Percentiles rank a stretch among this genome's conserved stretches.
These are phyloP conservation scores for Irpex lacteus DNA, from an alignment of 1,284 basidiomycete genomes.

Conservation along the genomic window DNA sequence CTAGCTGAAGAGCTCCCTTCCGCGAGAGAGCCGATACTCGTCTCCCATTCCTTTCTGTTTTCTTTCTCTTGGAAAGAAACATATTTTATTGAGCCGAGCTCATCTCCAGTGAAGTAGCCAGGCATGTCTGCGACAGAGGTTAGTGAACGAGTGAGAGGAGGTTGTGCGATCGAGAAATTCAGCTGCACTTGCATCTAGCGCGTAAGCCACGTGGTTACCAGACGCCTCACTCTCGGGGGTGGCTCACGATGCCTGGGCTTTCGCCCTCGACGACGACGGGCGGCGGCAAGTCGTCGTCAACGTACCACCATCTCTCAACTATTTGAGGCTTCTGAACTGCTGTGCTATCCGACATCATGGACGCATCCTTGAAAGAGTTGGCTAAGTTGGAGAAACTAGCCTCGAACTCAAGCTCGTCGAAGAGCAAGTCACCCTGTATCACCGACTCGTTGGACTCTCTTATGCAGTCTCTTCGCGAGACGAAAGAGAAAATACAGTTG, in stretches of 20 bases:
- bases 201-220: not conserved
- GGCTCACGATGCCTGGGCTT: not conserved
- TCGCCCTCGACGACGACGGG: not conserved
- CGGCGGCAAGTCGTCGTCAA: not conserved
- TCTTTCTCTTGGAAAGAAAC: slow-evolving; percentile 37
- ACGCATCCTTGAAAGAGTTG: slow-evolving; percentile 70
- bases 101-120: slow-evolving; percentile 69
- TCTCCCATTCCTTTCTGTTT: slow-evolving; percentile 24
- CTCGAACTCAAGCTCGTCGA: slow-evolving; percentile 36
- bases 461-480: slow-evolving; percentile 57
- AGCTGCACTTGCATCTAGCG: not conserved
- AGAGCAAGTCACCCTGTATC: slow-evolving; percentile 56
- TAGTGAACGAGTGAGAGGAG: not conserved
- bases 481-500: slow-evolving; percentile 51
- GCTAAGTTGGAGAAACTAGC: slow-evolving; percentile 67
- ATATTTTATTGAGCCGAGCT: slow-evolving; percentile 68
- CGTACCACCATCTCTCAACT: not conserved
- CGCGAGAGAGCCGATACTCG: slow-evolving; percentile 33
- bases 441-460: slow-evolving; percentile 68
- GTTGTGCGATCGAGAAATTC: slow-evolving; percentile 1
- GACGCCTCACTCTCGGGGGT: not conserved
- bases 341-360: slow-evolving; percentile 43
- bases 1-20: slow-evolving; percentile 30
- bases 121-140: slow-evolving; percentile 40
- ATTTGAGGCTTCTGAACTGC: not conserved